Base-by-base conservation (phyloP, 352 stramenopile genomes). In the Aphanomyces cochlioides region DNA sequence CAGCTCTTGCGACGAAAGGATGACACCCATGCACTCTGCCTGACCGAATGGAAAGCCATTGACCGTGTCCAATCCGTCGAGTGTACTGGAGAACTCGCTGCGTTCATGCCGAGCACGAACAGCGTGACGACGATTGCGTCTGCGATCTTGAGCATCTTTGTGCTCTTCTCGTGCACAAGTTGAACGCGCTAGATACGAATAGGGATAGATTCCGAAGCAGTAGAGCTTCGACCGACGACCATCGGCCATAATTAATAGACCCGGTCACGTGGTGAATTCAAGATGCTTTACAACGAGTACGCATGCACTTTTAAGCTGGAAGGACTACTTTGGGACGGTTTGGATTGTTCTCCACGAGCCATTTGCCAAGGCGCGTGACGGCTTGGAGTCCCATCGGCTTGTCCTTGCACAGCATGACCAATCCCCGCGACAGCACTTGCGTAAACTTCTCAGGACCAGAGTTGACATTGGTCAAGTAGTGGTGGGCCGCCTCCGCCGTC, bases 271-370 rank as follows among this genome's bases (percentile, higher is more conserved):
- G 10, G 10, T 50, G 10, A 50, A 50, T 12, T n/a, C 43, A n/a
- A 50, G 43, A 50, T 50, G 10, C 10, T 50, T n/a, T 58, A 12
- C 21, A 58, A 58, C 50, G 50, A 40, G 1, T 2, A 1, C 19
- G 21, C 10, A 45, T 3, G 34, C 3, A 3, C 8, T 37, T 61
- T 40, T 61, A 40, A 5, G 39, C 43, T 40, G 19, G 8, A 19
- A 58, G 17, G 15, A 40, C 54, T 28, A 95, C 80, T 45, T 79
- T 82, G 1, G 90, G 90, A 69, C 96, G 84, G 59, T 85, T 90
- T 48, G 90, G 89, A 64, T 97, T 97, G 76, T 96, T 81, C 36
- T 81, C 73, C 4, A 97, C 75, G 47, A 97, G 80, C 84, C 87
- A 97, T 7, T 87, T 73, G 15, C 84, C 89, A 43, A 97, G 85